Evolutionary conservation across 2,329 filamentous ascomycete species (phyloP).

Genomic region (Calonectria multiphialidica): DNA sequence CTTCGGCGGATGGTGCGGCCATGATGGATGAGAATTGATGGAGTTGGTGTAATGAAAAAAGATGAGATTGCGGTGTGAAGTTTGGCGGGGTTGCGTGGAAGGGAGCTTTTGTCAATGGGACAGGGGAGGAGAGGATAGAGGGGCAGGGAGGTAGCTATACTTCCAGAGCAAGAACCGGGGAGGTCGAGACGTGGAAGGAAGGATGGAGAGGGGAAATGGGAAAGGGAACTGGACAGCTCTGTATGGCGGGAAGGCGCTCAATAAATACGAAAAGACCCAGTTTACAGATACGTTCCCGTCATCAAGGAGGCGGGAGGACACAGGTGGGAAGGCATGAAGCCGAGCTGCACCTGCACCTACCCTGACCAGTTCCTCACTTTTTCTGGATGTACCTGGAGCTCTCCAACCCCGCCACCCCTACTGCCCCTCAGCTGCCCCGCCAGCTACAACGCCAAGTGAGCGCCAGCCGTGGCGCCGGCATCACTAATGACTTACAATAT

Average conservation of each 20-base stretch:
- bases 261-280: constrained; percentile 25
- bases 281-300: constrained; percentile 10
- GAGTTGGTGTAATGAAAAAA: constrained; percentile 21
- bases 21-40: constrained; percentile 59
- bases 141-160: neutral
- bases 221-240: neutral
- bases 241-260: constrained; percentile 1
- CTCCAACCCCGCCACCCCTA: constrained; percentile 37
- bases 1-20: constrained; percentile 69
- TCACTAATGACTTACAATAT: neutral
- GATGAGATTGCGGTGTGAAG: constrained; percentile 33
- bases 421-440: constrained; percentile 46
- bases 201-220: neutral
- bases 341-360: constrained; percentile 31
- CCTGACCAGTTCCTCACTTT: constrained; percentile 16
- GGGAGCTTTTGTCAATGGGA: constrained; percentile 14
- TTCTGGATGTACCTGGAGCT: constrained; percentile 36
- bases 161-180: neutral
- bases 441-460: constrained; percentile 33
- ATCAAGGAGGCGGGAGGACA: constrained; percentile 21
- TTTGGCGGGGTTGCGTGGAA: constrained; percentile 18
- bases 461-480: constrained; percentile 13
- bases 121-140: neutral
- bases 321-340: constrained; percentile 34
- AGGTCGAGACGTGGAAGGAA: neutral